Evolutionary conservation across 345 rosid species (phyloP).

Genomic region (Salix caprea): DNA sequence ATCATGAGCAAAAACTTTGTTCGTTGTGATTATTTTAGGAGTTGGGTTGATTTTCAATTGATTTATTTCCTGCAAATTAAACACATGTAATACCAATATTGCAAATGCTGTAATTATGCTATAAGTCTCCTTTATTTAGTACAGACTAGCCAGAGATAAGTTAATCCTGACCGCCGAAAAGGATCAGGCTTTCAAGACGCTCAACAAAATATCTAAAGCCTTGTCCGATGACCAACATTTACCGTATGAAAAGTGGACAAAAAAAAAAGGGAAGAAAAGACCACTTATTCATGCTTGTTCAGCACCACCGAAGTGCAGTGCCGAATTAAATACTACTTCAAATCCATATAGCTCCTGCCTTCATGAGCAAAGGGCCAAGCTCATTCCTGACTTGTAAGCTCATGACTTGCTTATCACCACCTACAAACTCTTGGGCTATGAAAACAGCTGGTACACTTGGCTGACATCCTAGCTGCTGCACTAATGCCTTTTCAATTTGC

Average conservation of each 20-base stretch:
- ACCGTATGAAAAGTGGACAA: too few relatives aligned
- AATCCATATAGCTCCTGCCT: conserved; percentile 85
- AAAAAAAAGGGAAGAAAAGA: neutral
- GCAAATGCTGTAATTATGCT: neutral
- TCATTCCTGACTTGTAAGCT: conserved; percentile 64
- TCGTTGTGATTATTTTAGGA: neutral
- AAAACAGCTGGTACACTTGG: conserved; percentile 74
- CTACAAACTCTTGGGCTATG: conserved; percentile 67
- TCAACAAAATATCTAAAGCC: neutral
- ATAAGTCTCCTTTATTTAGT: neutral
- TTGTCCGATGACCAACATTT: neutral
- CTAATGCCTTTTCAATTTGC: conserved; percentile 54
- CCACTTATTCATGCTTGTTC: neutral
- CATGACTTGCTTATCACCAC: conserved; percentile 75
- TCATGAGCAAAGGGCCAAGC: conserved; percentile 54
- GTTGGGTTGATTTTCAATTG: neutral
- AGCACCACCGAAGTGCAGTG: neutral
- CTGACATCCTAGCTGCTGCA: conserved; percentile 52
- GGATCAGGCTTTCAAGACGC: neutral
- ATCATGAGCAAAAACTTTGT: neutral
- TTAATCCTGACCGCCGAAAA: neutral
- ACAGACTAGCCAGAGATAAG: neutral
- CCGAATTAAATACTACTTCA: conserved; percentile 27
- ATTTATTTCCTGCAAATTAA: neutral
- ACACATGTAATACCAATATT: neutral